A percentile compares a stretch with the other conserved stretches of the same genome.
phyloP scores from a whole-genome alignment of 805 yeast genomes.

The Suhomyces kilbournensis region DNA sequence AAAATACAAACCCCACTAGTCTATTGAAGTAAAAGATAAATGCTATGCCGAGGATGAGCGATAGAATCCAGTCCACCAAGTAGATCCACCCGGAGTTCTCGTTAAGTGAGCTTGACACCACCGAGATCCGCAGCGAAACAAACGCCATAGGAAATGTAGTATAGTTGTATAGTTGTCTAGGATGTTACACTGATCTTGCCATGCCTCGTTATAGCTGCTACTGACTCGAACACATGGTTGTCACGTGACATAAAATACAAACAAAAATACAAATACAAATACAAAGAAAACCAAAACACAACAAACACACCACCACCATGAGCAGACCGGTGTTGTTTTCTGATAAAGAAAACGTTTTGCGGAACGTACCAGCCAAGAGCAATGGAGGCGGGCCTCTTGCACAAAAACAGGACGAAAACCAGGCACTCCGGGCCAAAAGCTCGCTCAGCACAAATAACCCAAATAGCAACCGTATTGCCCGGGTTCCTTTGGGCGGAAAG shows the following conservation, averaged over 20 bases:
- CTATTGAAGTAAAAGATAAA: conserved; percentile 77
- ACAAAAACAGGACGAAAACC: not conserved
- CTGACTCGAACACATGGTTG: not conserved
- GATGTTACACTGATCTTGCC: not conserved
- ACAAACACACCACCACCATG: not conserved
- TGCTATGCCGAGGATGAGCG: conserved; percentile 57
- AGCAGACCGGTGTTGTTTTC: conserved; percentile 3
- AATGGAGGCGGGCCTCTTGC: conserved; percentile 1
- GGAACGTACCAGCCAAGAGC: not conserved
- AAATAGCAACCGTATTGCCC: conserved; percentile 2
- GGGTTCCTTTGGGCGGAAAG: conserved; percentile 42
- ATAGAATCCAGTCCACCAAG: conserved; percentile 76
- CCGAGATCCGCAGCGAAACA: conserved; percentile 24
- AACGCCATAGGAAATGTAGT: conserved; percentile 20
- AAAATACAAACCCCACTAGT: conserved; percentile 57
- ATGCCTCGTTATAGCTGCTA: not conserved
- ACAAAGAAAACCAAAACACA: not conserved
- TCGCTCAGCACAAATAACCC: not conserved
- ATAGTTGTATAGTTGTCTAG: not conserved
- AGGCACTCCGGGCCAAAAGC: not conserved
- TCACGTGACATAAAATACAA: not conserved
- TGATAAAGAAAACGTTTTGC: conserved; percentile 8
- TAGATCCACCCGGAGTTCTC: conserved; percentile 57
- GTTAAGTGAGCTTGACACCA: conserved; percentile 18
- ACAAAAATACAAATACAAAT: not conserved